Base-by-base conservation (phyloP, 1,284 basidiomycete genomes). In the Flammula alnicola region DNA sequence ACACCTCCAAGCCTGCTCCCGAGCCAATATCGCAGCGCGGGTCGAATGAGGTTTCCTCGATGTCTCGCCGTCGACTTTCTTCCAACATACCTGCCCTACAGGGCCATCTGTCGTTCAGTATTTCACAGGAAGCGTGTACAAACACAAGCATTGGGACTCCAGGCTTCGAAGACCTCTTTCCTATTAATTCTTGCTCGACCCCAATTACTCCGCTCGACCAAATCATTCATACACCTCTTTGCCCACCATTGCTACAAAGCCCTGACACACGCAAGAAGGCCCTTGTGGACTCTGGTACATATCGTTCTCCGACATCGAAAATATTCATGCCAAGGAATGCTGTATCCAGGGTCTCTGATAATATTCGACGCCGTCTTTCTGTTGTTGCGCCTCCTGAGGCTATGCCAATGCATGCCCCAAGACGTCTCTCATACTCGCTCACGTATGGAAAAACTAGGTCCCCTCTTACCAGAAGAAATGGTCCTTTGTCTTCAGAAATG, bases 351-450 rank as follows among this genome's bases (percentile, higher is more conserved):
- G 31, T 27, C 36, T 41, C 38, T 14, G 39, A 19, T 5, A 44
- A 17, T 16, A 38, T 44, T 30, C 22, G 40, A 25, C 36, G 44
- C 17, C 48, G 44, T 20, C 44, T 43, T 44, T 54, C 52, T 23
- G 14, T 39, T 17, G 41, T 49, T 19, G 35, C 44, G 6, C 48
- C 52, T 5, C 44, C 52, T 17, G 39, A 50, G 23, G 48, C 35
- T 11, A 16, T 20, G 26, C 48, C 36, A 5, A 36, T 54, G 14
- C 33, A 47, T 44, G 48, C 36, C n/a, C 48, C 48, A 8, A 38
- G 52, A 19, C 52, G 52, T 14, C 44, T 50, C 14, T 54, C 52
- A n/a, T 54, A 54, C 40, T 50, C 52, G 11, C 37, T 43, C 14
- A 30, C 44, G 5, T 49, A 14, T 20, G 41, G 33, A 16, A 40